Conservation (phyloP, 768 basidiomycete species). For the Leucogyrophana mollusca region DNA sequence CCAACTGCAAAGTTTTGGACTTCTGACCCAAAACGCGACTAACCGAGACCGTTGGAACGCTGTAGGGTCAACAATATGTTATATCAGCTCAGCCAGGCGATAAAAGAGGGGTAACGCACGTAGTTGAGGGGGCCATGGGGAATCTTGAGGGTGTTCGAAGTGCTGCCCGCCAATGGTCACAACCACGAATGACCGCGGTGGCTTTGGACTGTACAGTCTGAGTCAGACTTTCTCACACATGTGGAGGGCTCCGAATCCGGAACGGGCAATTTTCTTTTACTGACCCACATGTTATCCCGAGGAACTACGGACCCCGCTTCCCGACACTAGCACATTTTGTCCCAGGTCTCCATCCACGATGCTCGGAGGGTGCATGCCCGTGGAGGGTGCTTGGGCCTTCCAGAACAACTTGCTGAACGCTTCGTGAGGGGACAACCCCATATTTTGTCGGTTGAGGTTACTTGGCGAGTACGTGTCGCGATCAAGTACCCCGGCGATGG, state of each 20-base stretch:
- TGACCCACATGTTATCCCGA: background rate
- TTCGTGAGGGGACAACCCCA: too few relatives aligned
- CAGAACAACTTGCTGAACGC: too few relatives aligned
- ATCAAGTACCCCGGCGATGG: too few relatives aligned
- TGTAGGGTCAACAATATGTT: conserved; percentile 12
- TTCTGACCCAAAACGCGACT: conserved; percentile 15
- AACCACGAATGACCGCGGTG: conserved; percentile 26
- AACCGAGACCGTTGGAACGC: conserved; percentile 49
- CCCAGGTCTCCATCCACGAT: too few relatives aligned
- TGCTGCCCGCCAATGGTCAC: conserved; percentile 20
- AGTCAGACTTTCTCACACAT: conserved; percentile 24
- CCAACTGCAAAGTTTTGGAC: conserved; percentile 6
- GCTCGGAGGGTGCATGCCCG: too few relatives aligned
- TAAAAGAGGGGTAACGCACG: conserved; percentile 35
- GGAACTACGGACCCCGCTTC: conserved; percentile 1
- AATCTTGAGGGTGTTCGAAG: conserved; percentile 35
- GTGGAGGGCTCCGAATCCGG: background rate
- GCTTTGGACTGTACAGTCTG: conserved; percentile 40
- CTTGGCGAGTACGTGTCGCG: too few relatives aligned
- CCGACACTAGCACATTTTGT: too few relatives aligned
- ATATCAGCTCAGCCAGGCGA: conserved; percentile 5
- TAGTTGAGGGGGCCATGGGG: conserved; percentile 51
- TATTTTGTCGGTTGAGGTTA: too few relatives aligned
- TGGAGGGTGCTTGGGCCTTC: too few relatives aligned
- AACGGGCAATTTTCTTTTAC: background rate